Percentiles rank a stretch among this genome's conserved stretches.
Evolutionary conservation across 345 rosid genomes (phyloP).

Genomic region (Raphanus sativus): DNA sequence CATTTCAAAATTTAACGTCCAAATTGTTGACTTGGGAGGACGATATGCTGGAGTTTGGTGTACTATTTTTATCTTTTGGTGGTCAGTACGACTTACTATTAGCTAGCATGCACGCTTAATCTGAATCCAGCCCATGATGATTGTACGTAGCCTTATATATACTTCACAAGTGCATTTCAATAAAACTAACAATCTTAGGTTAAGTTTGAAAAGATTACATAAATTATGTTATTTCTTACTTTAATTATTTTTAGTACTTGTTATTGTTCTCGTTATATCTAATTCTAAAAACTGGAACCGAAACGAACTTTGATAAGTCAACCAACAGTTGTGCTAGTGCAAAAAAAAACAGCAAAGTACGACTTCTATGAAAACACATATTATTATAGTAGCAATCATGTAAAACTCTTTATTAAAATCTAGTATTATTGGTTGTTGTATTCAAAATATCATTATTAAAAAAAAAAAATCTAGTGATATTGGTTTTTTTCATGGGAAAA

Average conservation of each 20-base stretch:
- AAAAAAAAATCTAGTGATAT: too few relatives aligned
- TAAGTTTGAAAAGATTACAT: constrained; percentile 1
- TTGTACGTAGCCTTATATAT: background rate
- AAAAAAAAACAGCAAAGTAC: constrained; percentile 13
- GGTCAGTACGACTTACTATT: background rate
- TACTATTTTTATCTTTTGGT: background rate
- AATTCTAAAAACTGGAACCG: constrained; percentile 29
- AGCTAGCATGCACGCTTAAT: constrained; percentile 9
- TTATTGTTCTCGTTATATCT: constrained; percentile 22
- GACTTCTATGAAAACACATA: constrained; percentile 4
- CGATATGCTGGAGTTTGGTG: constrained; percentile 6
- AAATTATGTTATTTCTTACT: background rate
- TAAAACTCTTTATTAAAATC: too few relatives aligned
- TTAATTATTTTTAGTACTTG: background rate
- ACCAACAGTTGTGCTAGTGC: constrained; percentile 21
- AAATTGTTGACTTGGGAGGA: constrained; percentile 28
- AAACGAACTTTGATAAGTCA: constrained; percentile 24
- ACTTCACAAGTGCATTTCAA: background rate
- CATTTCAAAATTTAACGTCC: background rate
- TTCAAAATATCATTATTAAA: too few relatives aligned
- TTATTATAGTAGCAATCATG: background rate
- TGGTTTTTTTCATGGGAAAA: too few relatives aligned
- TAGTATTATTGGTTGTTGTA: too few relatives aligned
- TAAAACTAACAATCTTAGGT: background rate
- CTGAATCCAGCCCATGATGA: background rate